These are phyloP conservation scores for Boletus subcaerulescens DNA, from an alignment of 768 basidiomycete genomes.

Conservation along the genomic window DNA sequence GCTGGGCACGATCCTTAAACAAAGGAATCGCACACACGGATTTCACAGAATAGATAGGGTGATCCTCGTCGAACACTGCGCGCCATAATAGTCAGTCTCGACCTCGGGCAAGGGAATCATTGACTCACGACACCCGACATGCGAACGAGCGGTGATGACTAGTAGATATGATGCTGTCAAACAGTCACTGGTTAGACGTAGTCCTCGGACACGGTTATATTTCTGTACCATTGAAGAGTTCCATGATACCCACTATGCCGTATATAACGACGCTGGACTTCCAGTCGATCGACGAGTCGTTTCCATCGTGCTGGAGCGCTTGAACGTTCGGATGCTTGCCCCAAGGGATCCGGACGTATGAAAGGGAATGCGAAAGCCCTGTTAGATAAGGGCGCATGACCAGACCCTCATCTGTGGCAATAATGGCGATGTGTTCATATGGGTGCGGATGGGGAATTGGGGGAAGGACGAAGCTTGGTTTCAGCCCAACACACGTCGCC, in stretches of 20 bases:
- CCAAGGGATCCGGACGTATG: conserved; percentile 56
- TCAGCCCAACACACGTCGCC: conserved; percentile 33
- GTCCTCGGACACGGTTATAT: neutral
- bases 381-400: conserved; percentile 56
- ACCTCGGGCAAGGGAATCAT: neutral
- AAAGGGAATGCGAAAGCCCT: conserved; percentile 24
- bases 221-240: conserved; percentile 62
- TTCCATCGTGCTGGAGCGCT: conserved; percentile 40
- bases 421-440: conserved; percentile 62
- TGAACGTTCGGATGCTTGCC: conserved; percentile 53
- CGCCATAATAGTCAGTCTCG: conserved; percentile 1
- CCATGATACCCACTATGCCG: conserved; percentile 73
- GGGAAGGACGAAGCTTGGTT: conserved; percentile 62
- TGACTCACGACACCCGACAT: conserved; percentile 64
- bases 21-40: conserved; percentile 71
- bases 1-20: conserved; percentile 57
- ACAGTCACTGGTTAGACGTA: conserved; percentile 11
- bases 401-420: conserved; percentile 60
- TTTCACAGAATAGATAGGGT: conserved; percentile 66
- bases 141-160: conserved; percentile 60
- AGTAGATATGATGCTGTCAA: conserved; percentile 69
- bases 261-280: conserved; percentile 56
- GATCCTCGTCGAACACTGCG: conserved; percentile 61
- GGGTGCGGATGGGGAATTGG: conserved; percentile 75
- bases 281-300: conserved; percentile 49